Evolutionary conservation across 2,329 filamentous ascomycete genomes (phyloP).

Genomic region (Fusarium lateritium): DNA sequence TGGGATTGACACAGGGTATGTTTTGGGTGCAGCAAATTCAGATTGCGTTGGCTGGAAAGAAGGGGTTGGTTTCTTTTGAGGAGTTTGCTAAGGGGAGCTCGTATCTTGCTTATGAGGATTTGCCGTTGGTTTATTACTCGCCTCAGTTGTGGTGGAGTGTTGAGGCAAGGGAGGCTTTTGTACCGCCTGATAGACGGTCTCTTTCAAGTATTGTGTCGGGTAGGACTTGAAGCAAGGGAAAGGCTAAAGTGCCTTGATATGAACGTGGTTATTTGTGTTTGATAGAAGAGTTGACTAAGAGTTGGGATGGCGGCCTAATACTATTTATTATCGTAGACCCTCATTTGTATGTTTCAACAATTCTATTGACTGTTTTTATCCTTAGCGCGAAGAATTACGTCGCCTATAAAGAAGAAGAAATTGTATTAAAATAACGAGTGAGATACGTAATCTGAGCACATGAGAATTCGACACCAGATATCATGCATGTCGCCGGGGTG

Average conservation of each 20-base stretch:
- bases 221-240: neutral
- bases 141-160: conserved; percentile 47
- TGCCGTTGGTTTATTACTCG: conserved; percentile 50
- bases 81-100: conserved; percentile 40
- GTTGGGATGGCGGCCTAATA: neutral
- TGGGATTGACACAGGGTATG: conserved; percentile 44
- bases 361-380: too few species aligned
- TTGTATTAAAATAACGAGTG: too few species aligned
- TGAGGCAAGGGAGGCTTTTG: conserved; percentile 43
- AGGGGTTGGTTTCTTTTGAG: conserved; percentile 22
- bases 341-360: too few species aligned
- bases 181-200: conserved; percentile 45
- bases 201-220: conserved; percentile 35
- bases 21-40: conserved; percentile 52
- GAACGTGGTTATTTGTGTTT: neutral
- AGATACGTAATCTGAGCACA: too few species aligned
- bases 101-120: conserved; percentile 47
- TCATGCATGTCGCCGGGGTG: neutral
- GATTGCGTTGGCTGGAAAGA: conserved; percentile 20
- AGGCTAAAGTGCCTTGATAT: too few species aligned
- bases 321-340: too few species aligned
- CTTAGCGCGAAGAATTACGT: too few species aligned
- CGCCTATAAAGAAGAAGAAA: too few species aligned
- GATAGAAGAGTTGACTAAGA: neutral
- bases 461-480: neutral